A percentile compares a stretch with the other conserved stretches of the same genome.
phyloP scores from a whole-genome alignment of 2,329 filamentous ascomycete species.

The Didymella segeticola region DNA sequence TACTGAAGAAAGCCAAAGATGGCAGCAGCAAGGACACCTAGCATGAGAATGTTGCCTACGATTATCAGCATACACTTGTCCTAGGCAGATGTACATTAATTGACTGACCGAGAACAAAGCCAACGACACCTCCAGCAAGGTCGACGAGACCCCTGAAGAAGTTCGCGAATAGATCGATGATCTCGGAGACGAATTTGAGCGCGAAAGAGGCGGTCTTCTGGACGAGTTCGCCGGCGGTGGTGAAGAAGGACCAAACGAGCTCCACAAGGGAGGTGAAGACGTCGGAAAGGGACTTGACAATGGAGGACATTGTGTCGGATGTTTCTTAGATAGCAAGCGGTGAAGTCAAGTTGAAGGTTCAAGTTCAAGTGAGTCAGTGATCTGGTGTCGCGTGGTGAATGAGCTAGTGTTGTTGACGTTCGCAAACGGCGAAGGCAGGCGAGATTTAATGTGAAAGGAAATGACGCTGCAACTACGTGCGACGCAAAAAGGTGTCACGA shows the following conservation, averaged over 20 bases:
- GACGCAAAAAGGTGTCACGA: constrained; percentile 2
- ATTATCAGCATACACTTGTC: not conserved
- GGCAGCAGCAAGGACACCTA: constrained; percentile 40
- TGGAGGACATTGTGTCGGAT: constrained; percentile 40
- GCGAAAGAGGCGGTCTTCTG: constrained; percentile 40
- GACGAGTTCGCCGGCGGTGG: constrained; percentile 41
- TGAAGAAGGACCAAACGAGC: constrained; percentile 46
- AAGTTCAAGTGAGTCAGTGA: not conserved
- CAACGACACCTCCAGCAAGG: constrained; percentile 42
- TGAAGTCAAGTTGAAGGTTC: not conserved
- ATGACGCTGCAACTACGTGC: constrained; percentile 35
- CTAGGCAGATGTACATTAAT: not conserved
- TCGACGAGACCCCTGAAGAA: constrained; percentile 45
- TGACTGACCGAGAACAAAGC: constrained; percentile 42
- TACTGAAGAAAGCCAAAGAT: constrained; percentile 47
- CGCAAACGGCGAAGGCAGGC: constrained; percentile 16
- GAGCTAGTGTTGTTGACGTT: constrained; percentile 5
- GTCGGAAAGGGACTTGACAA: constrained; percentile 42
- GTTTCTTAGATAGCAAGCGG: not conserved
- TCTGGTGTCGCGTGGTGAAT: constrained; percentile 6
- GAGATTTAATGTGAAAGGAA: constrained; percentile 13
- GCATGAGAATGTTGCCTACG: constrained; percentile 45
- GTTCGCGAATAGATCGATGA: constrained; percentile 40
- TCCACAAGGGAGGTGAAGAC: constrained; percentile 42
- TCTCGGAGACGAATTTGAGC: constrained; percentile 33